phyloP scores from a whole-genome alignment of 1,139 yeast genomes.

The Pneumocystis murina region DNA sequence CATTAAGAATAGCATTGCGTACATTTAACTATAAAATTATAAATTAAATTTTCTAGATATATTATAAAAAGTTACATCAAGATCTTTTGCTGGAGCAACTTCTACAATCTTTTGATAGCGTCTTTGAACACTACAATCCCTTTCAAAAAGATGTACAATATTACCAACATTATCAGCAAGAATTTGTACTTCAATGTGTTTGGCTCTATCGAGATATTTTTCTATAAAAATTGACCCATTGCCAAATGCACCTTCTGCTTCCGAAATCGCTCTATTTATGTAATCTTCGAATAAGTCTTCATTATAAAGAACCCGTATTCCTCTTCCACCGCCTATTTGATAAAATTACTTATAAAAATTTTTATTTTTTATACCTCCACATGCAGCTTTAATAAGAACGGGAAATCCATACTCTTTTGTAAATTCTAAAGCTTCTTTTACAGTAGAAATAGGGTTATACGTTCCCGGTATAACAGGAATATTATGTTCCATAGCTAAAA shows the following conservation, averaged over 20 bases:
- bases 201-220: slow-evolving; percentile 86
- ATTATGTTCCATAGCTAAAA: slow-evolving; percentile 48
- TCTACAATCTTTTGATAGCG: slow-evolving; percentile 98
- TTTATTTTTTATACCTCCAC: slow-evolving; percentile 39
- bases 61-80: slow-evolving; percentile 26
- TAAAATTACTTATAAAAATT: too few species aligned
- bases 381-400: slow-evolving; percentile 95
- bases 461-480: slow-evolving; percentile 98
- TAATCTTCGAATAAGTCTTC: slow-evolving; percentile 91
- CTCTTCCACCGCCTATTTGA: slow-evolving; percentile 74
- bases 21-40: slow-evolving; percentile 30
- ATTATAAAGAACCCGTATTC: slow-evolving; percentile 97
- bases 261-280: slow-evolving; percentile 82
- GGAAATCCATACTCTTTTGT: slow-evolving; percentile 82
- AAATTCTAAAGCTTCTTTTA: slow-evolving; percentile 62
- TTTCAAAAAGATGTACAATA: slow-evolving; percentile 86
- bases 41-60: too few species aligned
- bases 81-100: slow-evolving; percentile 94
- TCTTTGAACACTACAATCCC: slow-evolving; percentile 98
- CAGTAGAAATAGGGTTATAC: slow-evolving; percentile 81
- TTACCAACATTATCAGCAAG: slow-evolving; percentile 90
- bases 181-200: slow-evolving; percentile 94
- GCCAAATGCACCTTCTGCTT: slow-evolving; percentile 89
- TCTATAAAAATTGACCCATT: slow-evolving; percentile 97
- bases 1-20: slow-evolving; percentile 80